Base-by-base conservation (phyloP, 2,329 filamentous ascomycete species). In the Scedosporium boydii region DNA sequence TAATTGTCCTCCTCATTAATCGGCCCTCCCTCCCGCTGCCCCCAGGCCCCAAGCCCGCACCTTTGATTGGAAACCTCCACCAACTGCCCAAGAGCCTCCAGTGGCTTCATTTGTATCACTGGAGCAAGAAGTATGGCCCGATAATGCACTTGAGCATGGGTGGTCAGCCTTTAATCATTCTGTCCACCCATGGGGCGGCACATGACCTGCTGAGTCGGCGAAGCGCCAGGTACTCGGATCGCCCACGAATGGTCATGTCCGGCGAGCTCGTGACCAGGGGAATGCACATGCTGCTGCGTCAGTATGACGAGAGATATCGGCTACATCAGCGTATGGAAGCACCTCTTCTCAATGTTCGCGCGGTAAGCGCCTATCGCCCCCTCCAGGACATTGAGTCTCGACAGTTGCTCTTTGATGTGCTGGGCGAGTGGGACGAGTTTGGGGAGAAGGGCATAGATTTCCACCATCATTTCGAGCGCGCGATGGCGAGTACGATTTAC, bases 331-430 rank as follows among this genome's bases (percentile, higher is more conserved):
- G 72, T 4, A 67, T 80, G 67, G 72, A 72, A 63, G 72, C 68
- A 18, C 73, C 71, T 16, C 69, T 74, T 16, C 71, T 76, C 0
- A 70, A 65, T 3, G 56, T 64, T 0, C 67, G 65, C 63, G 72
- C 68, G 46, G 73, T 60, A 57, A 67, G 67, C 2, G 72, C 70
- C 0, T 81, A 80, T 62, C 70, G 70, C 16, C 69, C 71, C 0
- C 65, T 82, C 0, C 78, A 80, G 64, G 76, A 79, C 9, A 70
- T 80, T 5, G 80, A 81, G 65, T 76, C 74, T 29, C 76, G 73
- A 61, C 77, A 80, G 59, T 65, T 80, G 0, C 63, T 81, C 1
- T 69, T 69, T 16, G 76, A 80, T 12, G 66, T 81, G 0, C 64
- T 81, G n/a, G 64, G 67, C 1, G 69, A 71, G 1, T 61, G 70